Conservation (phyloP, 441 rosid genomes). For the Euphorbia schlechtendalii region DNA sequence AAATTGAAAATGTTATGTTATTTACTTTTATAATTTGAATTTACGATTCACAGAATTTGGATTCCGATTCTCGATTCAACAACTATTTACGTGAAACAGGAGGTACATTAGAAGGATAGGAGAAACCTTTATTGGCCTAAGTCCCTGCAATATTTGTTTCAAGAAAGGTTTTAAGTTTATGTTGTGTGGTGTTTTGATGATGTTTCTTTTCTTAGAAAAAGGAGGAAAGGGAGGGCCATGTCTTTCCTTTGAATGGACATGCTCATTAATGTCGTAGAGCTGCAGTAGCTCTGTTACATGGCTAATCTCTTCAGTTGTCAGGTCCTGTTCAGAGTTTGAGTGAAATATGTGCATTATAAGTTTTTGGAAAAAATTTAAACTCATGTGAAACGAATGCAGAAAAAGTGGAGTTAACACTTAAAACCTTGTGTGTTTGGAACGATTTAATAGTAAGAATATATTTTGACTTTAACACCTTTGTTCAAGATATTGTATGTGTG, state of each 20-base stretch:
- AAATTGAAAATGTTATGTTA: too few species aligned
- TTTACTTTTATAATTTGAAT: too few species aligned
- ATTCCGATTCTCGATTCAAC: too few species aligned
- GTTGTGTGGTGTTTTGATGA: constrained; percentile 1
- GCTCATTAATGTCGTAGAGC: not conserved
- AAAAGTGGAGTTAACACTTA: not conserved
- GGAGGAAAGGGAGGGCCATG: not conserved
- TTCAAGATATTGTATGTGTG: not conserved
- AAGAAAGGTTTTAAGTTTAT: not conserved
- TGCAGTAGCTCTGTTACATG: not conserved
- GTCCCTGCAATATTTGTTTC: not conserved
- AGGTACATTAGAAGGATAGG: not conserved
- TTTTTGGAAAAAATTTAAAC: not conserved
- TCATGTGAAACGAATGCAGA: not conserved
- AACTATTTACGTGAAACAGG: not conserved
- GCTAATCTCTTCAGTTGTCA: not conserved
- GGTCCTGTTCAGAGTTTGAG: not conserved
- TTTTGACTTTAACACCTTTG: not conserved
- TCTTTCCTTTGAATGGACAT: not conserved
- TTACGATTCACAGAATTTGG: too few species aligned
- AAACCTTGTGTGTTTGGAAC: not conserved
- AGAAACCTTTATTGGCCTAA: not conserved
- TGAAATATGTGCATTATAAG: not conserved
- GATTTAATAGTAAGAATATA: not conserved
- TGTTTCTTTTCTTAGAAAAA: not conserved